phyloP scores from a whole-genome alignment of 2,329 filamentous ascomycete species.

The Exserohilum turcica region DNA sequence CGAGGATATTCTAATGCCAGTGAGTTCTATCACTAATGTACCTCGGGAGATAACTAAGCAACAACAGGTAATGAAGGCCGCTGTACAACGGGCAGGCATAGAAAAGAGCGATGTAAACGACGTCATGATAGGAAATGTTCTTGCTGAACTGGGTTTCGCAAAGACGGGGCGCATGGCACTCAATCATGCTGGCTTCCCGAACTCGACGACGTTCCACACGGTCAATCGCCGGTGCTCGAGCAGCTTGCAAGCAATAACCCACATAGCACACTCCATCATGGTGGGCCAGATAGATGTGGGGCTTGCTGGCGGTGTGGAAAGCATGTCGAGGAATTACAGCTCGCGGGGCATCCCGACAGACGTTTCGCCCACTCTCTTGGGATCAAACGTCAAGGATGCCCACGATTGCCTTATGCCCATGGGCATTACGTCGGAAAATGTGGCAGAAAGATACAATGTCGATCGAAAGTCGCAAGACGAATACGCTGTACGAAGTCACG shows the following conservation, averaged over 20 bases:
- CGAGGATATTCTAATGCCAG: conserved; percentile 77
- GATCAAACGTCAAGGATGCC: conserved; percentile 75
- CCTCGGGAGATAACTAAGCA: conserved; percentile 65
- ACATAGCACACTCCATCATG: conserved; percentile 86
- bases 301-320: conserved; percentile 84
- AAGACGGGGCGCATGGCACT: conserved; percentile 89
- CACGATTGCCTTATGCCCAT: conserved; percentile 89
- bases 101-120: conserved; percentile 33
- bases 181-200: conserved; percentile 89
- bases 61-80: conserved; percentile 72
- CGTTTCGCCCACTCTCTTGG: conserved; percentile 74
- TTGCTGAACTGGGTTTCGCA: conserved; percentile 77
- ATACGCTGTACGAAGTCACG: conserved; percentile 86
- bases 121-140: conserved; percentile 70
- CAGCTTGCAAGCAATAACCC: conserved; percentile 90
- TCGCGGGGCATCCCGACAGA: conserved; percentile 71
- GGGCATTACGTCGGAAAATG: conserved; percentile 98
- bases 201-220: conserved; percentile 78
- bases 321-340: conserved; percentile 88
- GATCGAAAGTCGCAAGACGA: conserved; percentile 78
- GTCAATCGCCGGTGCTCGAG: conserved; percentile 98
- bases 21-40: conserved; percentile 53
- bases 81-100: conserved; percentile 34
- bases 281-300: conserved; percentile 83
- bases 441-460: conserved; percentile 85